phyloP scores from a whole-genome alignment of 129 eudicot species.

The Lactuca sativa region DNA sequence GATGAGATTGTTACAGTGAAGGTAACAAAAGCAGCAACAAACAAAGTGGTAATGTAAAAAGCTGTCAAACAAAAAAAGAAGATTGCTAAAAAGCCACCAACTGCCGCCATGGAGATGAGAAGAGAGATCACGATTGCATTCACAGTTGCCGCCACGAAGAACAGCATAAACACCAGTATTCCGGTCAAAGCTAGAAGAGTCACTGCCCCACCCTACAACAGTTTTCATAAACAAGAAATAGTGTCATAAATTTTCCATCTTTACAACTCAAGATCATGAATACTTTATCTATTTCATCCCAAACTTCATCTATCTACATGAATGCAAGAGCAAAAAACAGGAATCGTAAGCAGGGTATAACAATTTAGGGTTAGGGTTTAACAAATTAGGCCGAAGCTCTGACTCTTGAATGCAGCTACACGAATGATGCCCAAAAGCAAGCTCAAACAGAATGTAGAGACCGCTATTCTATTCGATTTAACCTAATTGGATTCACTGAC shows the following conservation, averaged over 20 bases:
- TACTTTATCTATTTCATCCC: too few relatives aligned
- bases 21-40: constrained; percentile 68
- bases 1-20: constrained; percentile 64
- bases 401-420: neutral
- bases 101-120: constrained; percentile 76
- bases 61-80: constrained; percentile 76
- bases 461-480: neutral
- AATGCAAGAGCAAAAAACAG: too few relatives aligned
- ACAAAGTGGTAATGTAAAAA: constrained; percentile 59
- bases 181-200: constrained; percentile 65
- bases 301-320: too few relatives aligned
- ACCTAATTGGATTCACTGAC: neutral
- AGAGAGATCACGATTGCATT: constrained; percentile 78
- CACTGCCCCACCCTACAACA: constrained; percentile 75
- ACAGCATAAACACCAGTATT: constrained; percentile 62
- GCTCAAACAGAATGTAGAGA: neutral
- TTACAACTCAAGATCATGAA: too few relatives aligned
- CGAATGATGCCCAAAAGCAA: neutral
- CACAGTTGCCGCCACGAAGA: constrained; percentile 73
- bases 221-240: neutral
- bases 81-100: constrained; percentile 83
- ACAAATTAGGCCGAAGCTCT: neutral
- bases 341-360: neutral
- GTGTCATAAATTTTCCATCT: neutral
- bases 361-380: neutral